Evolutionary conservation across 345 rosid species (phyloP).

Genomic region (Corchorus olitorius): DNA sequence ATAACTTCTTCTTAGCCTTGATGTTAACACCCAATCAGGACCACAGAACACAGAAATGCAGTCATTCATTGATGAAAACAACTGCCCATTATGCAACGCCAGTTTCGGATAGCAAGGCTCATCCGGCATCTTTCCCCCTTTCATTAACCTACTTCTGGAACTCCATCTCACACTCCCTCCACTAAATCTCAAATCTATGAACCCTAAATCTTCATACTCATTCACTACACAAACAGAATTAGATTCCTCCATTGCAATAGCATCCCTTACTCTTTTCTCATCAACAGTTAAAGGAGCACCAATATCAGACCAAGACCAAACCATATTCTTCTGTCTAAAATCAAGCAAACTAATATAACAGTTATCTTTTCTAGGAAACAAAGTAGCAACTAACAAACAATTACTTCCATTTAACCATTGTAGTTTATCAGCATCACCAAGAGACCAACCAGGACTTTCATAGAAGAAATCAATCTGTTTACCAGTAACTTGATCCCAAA

Average conservation of each 20-base stretch:
- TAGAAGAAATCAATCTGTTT: conserved; percentile 89
- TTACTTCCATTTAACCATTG: conserved; percentile 77
- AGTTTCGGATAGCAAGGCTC: conserved; percentile 94
- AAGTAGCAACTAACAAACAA: conserved; percentile 84
- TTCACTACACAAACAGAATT: conserved; percentile 87
- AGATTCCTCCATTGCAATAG: conserved; percentile 87
- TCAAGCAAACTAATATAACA: conserved; percentile 93
- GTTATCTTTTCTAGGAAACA: conserved; percentile 95
- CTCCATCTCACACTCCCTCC: conserved; percentile 91
- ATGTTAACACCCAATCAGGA: conserved; percentile 84
- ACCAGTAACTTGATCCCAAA: conserved; percentile 91
- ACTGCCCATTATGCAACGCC: conserved; percentile 78
- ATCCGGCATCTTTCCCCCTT: conserved; percentile 85
- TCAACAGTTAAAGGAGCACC: conserved; percentile 60
- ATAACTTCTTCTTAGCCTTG: conserved; percentile 66
- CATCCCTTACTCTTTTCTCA: conserved; percentile 91
- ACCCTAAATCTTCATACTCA: conserved; percentile 92
- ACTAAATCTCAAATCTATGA: conserved; percentile 74
- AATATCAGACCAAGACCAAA: conserved; percentile 94
- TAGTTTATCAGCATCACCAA: conserved; percentile 93
- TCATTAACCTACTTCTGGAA: conserved; percentile 83
- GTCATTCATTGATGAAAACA: conserved; percentile 95
- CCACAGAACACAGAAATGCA: conserved; percentile 86
- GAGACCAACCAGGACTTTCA: conserved; percentile 82
- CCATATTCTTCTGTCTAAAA: conserved; percentile 82